Conservation (phyloP, 345 rosid species). For the Eucalyptus brandiana region DNA sequence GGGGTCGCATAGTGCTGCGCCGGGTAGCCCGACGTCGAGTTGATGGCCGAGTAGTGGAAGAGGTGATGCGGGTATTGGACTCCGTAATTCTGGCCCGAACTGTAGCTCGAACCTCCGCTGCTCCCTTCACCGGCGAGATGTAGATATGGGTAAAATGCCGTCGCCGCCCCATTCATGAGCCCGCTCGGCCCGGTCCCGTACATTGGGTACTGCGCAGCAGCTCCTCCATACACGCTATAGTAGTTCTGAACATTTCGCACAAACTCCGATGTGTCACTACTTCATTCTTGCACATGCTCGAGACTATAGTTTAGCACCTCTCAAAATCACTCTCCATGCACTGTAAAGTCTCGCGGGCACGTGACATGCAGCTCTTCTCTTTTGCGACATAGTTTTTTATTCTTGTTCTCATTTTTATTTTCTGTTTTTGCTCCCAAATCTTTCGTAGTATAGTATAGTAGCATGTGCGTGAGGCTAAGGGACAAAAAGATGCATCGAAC, state of each 20-base stretch:
- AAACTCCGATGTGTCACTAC: background rate
- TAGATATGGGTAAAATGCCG: conserved; percentile 75
- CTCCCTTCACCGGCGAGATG: conserved; percentile 70
- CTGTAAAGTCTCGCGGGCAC: background rate
- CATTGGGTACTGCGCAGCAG: conserved; percentile 63
- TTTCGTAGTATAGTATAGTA: background rate
- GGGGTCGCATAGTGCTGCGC: conserved; percentile 59
- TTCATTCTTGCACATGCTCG: background rate
- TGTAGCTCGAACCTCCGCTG: conserved; percentile 33
- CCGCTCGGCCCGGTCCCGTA: conserved; percentile 62
- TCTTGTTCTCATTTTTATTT: background rate
- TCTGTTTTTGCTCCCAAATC: background rate
- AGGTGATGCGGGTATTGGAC: conserved; percentile 73
- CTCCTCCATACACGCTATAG: conserved; percentile 74
- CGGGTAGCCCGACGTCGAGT: conserved; percentile 43
- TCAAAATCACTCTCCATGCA: background rate
- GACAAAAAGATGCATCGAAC: background rate
- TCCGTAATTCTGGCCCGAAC: conserved; percentile 46
- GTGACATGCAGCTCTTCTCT: background rate
- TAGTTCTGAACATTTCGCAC: conserved; percentile 45
- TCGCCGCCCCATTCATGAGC: conserved; percentile 36
- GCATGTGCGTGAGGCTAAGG: background rate
- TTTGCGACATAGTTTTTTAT: background rate
- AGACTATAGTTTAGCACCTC: background rate
- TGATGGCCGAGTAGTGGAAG: conserved; percentile 62